Evolutionary conservation across 192 early-diverging fungal genomes (phyloP).

Genomic region (Backusella tuberculispora): DNA sequence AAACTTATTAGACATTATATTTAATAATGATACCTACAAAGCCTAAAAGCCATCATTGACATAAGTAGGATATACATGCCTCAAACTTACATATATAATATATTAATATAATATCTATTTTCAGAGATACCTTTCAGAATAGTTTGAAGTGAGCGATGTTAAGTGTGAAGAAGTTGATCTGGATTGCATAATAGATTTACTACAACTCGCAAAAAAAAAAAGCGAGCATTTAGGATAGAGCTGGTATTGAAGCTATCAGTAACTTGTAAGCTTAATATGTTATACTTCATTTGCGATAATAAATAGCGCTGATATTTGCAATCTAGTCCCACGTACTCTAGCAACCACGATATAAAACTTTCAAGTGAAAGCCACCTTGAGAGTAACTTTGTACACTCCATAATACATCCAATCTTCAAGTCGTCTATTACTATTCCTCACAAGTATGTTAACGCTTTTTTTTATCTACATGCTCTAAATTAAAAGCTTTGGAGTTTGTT

Average conservation of each 20-base stretch:
- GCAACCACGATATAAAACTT: conserved; percentile 5
- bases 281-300: conserved; percentile 1
- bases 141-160: neutral
- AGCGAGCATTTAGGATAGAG: neutral
- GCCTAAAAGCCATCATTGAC: conserved; percentile 1
- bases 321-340: conserved; percentile 1
- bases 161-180: neutral
- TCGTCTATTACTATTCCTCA: too few relatives aligned
- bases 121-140: neutral
- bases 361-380: too few relatives aligned
- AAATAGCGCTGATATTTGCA: neutral
- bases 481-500: too few relatives aligned
- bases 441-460: too few relatives aligned
- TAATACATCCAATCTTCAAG: too few relatives aligned
- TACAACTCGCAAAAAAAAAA: too few relatives aligned
- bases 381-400: too few relatives aligned
- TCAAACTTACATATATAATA: neutral
- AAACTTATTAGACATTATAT: neutral
- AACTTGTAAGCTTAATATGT: conserved; percentile 6
- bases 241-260: neutral
- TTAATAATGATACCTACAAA: neutral
- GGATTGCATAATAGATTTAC: too few relatives aligned
- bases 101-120: conserved; percentile 1
- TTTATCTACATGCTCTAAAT: too few relatives aligned
- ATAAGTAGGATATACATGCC: neutral